phyloP scores from a whole-genome alignment of 2,329 filamentous ascomycete genomes.

The Trichoderma harzianum region DNA sequence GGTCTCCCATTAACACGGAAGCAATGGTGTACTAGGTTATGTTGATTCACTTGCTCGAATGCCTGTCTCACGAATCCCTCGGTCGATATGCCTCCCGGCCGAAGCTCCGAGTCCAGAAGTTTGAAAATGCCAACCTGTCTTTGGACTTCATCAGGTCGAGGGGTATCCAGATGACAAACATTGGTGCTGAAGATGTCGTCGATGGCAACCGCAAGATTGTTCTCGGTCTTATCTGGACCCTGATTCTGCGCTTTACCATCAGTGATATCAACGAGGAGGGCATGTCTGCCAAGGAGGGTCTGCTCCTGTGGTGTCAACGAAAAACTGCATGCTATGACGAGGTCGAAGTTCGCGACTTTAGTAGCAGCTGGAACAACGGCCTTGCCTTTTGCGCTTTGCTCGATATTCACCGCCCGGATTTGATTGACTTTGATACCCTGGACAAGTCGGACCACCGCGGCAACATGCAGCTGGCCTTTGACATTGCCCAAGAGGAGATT shows the following conservation, averaged over 20 bases:
- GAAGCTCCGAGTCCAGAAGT: conserved; percentile 91
- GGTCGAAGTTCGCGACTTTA: conserved; percentile 93
- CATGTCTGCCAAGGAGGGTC: conserved; percentile 93
- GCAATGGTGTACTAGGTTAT: conserved; percentile 59
- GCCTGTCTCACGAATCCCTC: conserved; percentile 88
- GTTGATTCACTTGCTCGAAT: conserved; percentile 95
- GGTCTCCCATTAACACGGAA: conserved; percentile 18
- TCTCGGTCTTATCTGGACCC: conserved; percentile 93
- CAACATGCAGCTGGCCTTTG: conserved; percentile 98
- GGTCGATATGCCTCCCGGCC: conserved; percentile 96
- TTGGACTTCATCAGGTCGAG: conserved; percentile 89
- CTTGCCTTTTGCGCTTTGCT: conserved; percentile 93
- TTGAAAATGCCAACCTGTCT: conserved; percentile 96
- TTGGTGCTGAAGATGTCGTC: conserved; percentile 96
- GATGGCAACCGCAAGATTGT: conserved; percentile 98
- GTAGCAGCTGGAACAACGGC: conserved; percentile 93
- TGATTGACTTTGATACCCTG: conserved; percentile 93
- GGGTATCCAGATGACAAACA: conserved; percentile 96
- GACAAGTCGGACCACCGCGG: conserved; percentile 92
- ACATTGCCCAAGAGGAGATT: conserved; percentile 93
- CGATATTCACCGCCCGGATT: conserved; percentile 93
- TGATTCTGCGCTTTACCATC: conserved; percentile 97
- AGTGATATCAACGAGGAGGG: conserved; percentile 98
- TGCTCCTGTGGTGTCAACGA: conserved; percentile 94
- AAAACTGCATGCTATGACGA: conserved; percentile 99